Evolutionary conservation across 352 stramenopile genomes (phyloP).

Genomic region (Phytopythium boreale): DNA sequence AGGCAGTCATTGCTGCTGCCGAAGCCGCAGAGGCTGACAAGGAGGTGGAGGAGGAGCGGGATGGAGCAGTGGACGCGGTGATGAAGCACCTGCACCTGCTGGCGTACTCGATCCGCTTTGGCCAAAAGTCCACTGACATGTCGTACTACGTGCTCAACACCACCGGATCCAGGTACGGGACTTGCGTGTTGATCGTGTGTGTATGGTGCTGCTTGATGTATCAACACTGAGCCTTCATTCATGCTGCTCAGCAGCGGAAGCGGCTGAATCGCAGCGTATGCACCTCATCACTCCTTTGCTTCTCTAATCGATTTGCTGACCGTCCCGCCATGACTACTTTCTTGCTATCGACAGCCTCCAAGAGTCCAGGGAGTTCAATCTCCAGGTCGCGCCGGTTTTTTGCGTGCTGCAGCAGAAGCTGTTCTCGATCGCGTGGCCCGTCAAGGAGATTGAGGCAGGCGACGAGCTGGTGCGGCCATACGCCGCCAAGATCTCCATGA

Average conservation of each 20-base stretch:
- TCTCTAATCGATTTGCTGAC: too few relatives aligned
- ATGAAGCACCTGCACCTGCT: conserved; percentile 36
- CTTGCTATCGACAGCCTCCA: conserved; percentile 13
- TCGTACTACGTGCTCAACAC: conserved; percentile 53
- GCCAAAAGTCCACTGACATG: conserved; percentile 33
- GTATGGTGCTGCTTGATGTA: conserved; percentile 5
- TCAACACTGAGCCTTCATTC: too few relatives aligned
- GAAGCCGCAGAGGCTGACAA: conserved; percentile 9
- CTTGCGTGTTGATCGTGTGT: not conserved
- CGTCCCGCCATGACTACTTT: too few relatives aligned
- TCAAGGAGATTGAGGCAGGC: conserved; percentile 22
- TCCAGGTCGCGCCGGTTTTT: conserved; percentile 46
- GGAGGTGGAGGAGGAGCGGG: conserved; percentile 10
- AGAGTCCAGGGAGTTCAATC: conserved; percentile 34
- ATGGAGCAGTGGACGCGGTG: conserved; percentile 25
- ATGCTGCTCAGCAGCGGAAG: too few relatives aligned
- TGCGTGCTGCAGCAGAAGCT: conserved; percentile 43
- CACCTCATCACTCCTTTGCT: too few relatives aligned
- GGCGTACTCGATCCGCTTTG: conserved; percentile 50
- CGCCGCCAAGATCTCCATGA: conserved; percentile 52
- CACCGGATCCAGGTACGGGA: conserved; percentile 19
- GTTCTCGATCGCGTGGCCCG: conserved; percentile 44
- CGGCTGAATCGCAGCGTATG: too few relatives aligned
- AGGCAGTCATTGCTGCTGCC: not conserved
- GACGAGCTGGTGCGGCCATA: conserved; percentile 36